These are phyloP conservation scores for Alternaria dauci DNA, from an alignment of 2,329 filamentous ascomycete genomes.

Conservation along the genomic window DNA sequence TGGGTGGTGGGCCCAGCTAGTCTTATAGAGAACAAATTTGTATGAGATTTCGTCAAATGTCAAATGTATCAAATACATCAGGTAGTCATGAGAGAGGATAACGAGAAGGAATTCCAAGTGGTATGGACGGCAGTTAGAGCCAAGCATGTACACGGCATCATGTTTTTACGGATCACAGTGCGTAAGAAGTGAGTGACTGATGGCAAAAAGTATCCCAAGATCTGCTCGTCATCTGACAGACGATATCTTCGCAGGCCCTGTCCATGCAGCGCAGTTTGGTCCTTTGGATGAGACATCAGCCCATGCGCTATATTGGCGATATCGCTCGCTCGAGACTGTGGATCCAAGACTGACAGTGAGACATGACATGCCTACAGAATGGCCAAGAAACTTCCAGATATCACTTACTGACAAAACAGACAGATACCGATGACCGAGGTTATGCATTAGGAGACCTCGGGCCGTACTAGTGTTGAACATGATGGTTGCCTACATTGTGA, in stretches of 20 bases:
- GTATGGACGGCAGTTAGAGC: too few species aligned
- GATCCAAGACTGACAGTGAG: not conserved
- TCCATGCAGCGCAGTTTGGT: not conserved
- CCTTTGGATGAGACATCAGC: not conserved
- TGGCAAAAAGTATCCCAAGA: too few species aligned
- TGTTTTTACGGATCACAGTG: too few species aligned
- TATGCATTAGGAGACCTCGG: not conserved
- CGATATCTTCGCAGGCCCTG: not conserved
- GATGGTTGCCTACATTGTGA: constrained; percentile 1
- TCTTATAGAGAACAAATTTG: not conserved
- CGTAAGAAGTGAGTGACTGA: too few species aligned
- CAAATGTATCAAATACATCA: too few species aligned
- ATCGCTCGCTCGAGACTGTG: not conserved
- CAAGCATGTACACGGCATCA: too few species aligned
- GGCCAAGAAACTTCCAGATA: not conserved
- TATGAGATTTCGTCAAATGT: not conserved
- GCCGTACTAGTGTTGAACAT: not conserved
- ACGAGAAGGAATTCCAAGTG: too few species aligned
- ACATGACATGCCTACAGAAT: not conserved
- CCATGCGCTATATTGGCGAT: not conserved
- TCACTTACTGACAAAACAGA: not conserved
- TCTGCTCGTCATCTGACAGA: not conserved
- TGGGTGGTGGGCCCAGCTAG: not conserved
- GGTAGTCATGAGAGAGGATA: too few species aligned
- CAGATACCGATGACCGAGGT: too few species aligned